Evolutionary conservation across 345 rosid species (phyloP).

Genomic region (Brassica cretica): DNA sequence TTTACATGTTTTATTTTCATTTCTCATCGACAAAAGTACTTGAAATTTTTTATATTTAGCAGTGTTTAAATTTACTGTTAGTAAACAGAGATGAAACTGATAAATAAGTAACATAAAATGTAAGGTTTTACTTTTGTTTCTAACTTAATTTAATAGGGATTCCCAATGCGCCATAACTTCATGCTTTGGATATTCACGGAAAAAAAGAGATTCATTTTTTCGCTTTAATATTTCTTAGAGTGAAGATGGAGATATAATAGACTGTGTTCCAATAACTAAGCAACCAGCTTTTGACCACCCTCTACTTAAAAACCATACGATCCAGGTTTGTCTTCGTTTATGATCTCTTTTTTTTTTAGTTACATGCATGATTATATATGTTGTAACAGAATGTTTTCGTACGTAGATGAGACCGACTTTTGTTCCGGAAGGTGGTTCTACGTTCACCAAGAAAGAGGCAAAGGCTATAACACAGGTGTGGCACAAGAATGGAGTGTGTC

Average conservation of each 20-base stretch:
- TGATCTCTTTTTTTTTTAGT: background rate
- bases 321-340: constrained; percentile 21
- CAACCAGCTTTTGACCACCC: constrained; percentile 44
- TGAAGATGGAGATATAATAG: constrained; percentile 1
- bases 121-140: background rate
- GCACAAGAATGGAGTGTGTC: background rate
- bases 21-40: background rate
- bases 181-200: background rate
- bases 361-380: background rate
- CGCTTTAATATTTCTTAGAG: background rate
- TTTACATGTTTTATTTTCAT: background rate
- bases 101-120: background rate
- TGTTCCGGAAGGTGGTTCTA: background rate
- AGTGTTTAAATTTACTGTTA: background rate
- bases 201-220: background rate
- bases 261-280: background rate
- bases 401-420: background rate
- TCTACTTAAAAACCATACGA: constrained; percentile 41
- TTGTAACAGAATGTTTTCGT: background rate
- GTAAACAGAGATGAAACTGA: background rate
- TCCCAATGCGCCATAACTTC: background rate
- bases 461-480: background rate
- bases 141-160: background rate
- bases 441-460: background rate
- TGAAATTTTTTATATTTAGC: background rate